Conservation (phyloP, 176 grass and related monocot species). For the Elymus sibiricus region DNA sequence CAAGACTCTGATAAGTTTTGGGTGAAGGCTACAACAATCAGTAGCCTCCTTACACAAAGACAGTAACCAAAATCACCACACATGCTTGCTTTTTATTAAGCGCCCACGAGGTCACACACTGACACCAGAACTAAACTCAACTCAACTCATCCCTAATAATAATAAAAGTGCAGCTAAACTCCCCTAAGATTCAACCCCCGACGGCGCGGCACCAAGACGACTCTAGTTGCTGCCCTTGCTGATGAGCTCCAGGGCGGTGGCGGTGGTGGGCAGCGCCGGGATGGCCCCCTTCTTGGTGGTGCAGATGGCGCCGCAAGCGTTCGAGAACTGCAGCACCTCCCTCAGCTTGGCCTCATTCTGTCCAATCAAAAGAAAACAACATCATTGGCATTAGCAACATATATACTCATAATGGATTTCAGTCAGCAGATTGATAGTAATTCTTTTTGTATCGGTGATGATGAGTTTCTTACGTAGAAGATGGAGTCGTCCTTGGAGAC, state of each 20-base stretch:
- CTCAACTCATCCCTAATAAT: not conserved
- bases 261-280: constrained; percentile 66
- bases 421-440: not conserved
- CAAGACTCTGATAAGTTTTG: not conserved
- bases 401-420: not conserved
- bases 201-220: not conserved
- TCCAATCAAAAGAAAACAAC: not conserved
- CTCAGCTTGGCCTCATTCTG: constrained; percentile 87
- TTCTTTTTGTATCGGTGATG: not conserved
- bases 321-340: constrained; percentile 68
- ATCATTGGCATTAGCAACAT: not conserved
- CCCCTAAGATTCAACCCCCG: not conserved
- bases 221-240: constrained; percentile 44
- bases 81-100: constrained; percentile 26
- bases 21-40: not conserved
- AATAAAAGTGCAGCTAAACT: not conserved
- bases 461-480: constrained; percentile 35
- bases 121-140: not conserved
- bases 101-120: not conserved
- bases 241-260: constrained; percentile 41
- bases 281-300: constrained; percentile 91
- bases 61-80: not conserved
- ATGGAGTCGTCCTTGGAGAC: constrained; percentile 71
- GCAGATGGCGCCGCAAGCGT: constrained; percentile 83
- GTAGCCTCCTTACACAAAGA: not conserved